Conservation (phyloP, 1,139 yeast genomes). For the Spencermartinsiella ligniputridi region DNA sequence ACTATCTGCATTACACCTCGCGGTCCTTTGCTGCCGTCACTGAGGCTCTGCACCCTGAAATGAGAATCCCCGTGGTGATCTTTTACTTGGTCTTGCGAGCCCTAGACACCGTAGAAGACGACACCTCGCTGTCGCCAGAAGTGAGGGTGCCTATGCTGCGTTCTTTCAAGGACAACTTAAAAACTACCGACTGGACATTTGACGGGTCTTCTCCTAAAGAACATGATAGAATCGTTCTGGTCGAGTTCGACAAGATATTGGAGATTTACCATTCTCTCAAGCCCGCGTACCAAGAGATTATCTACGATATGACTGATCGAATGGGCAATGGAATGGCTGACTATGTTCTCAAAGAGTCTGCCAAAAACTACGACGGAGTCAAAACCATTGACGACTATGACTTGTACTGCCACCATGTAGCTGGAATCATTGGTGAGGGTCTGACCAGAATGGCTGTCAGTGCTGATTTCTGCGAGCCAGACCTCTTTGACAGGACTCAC, state of each 20-base stretch:
- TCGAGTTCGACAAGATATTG: constrained; percentile 66
- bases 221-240: constrained; percentile 73
- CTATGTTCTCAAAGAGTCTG: constrained; percentile 64
- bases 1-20: constrained; percentile 64
- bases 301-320: constrained; percentile 66
- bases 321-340: constrained; percentile 99
- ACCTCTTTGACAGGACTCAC: constrained; percentile 48
- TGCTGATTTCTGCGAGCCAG: constrained; percentile 41
- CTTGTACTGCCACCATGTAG: constrained; percentile 92
- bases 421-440: constrained; percentile 97
- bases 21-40: constrained; percentile 93
- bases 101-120: constrained; percentile 95
- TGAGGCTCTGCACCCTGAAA: constrained; percentile 83
- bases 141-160: constrained; percentile 73
- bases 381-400: constrained; percentile 77
- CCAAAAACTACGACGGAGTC: constrained; percentile 73
- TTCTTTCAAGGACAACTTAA: constrained; percentile 54
- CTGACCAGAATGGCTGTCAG: constrained; percentile 65
- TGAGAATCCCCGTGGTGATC: constrained; percentile 70
- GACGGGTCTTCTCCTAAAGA: constrained; percentile 64
- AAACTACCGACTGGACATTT: constrained; percentile 73
- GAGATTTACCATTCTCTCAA: constrained; percentile 67
- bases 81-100: constrained; percentile 87
- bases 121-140: constrained; percentile 74
- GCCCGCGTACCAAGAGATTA: constrained; percentile 72